phyloP scores from a whole-genome alignment of 2,329 filamentous ascomycete genomes.

The Apiospora phragmitis region DNA sequence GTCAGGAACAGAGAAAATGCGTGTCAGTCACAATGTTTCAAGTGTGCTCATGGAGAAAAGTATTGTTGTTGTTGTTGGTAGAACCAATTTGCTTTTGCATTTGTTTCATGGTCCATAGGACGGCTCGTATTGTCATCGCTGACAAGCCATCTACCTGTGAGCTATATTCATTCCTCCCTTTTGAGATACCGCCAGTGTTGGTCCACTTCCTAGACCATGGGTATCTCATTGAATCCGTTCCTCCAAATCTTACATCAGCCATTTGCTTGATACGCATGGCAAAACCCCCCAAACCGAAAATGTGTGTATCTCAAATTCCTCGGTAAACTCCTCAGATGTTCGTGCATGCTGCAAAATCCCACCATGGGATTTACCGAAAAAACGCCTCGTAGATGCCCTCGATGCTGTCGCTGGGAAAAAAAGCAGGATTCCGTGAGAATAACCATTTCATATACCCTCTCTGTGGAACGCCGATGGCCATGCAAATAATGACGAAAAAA shows the following conservation, averaged over 20 bases:
- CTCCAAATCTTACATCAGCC: slow-evolving; percentile 4
- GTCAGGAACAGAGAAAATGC: background rate
- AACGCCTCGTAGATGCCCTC: slow-evolving; percentile 8
- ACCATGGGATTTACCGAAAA: background rate
- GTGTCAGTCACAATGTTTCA: background rate
- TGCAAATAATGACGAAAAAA: background rate
- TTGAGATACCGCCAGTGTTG: background rate
- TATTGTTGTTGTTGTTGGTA: background rate
- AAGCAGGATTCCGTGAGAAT: slow-evolving; percentile 5
- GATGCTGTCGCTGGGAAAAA: slow-evolving; percentile 1
- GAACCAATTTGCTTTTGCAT: background rate
- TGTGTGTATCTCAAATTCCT: background rate
- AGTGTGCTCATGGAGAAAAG: background rate
- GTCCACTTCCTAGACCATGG: background rate
- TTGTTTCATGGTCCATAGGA: background rate
- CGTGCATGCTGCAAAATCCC: slow-evolving; percentile 2
- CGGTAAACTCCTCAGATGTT: background rate
- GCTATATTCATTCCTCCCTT: background rate
- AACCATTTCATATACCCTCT: slow-evolving; percentile 2
- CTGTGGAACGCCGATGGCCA: slow-evolving; percentile 7
- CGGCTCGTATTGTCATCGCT: background rate
- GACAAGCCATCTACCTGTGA: background rate
- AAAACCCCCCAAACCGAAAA: background rate
- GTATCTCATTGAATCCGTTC: background rate
- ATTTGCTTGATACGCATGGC: slow-evolving; percentile 1